Conservation (phyloP, 1,284 basidiomycete genomes). For the Vanrija sp. region DNA sequence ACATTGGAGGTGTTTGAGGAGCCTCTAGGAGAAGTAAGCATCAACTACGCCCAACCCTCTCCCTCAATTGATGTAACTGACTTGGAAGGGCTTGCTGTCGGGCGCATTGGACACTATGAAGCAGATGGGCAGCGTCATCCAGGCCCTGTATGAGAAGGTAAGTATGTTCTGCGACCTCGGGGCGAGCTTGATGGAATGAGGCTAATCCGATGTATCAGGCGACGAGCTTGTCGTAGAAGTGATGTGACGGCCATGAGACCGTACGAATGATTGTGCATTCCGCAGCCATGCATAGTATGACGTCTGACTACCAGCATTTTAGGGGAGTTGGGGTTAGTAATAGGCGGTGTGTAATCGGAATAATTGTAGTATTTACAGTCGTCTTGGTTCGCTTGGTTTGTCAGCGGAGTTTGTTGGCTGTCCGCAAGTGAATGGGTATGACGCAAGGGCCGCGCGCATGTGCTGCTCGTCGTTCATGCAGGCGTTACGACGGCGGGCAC, state of each 20-base stretch:
- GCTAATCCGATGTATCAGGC: constrained; percentile 9
- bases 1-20: constrained; percentile 87
- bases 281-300: no score
- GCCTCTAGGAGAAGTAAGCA: constrained; percentile 73
- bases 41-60: not conserved
- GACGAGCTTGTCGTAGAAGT: constrained; percentile 13
- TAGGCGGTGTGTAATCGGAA: no score
- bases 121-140: constrained; percentile 86
- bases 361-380: no score
- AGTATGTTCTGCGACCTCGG: constrained; percentile 13
- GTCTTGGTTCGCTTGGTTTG: no score
- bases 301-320: no score
- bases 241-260: not conserved
- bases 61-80: not conserved
- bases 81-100: constrained; percentile 44
- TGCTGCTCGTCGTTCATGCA: no score
- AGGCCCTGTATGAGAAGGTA: constrained; percentile 84
- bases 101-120: constrained; percentile 83
- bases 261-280: no score
- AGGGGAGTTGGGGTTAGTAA: no score
- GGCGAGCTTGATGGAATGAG: not conserved
- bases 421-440: no score
- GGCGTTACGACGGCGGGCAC: no score
- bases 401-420: no score
- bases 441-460: no score